These are phyloP conservation scores for Boletus fagicola DNA, from an alignment of 768 basidiomycete species.

Conservation along the genomic window DNA sequence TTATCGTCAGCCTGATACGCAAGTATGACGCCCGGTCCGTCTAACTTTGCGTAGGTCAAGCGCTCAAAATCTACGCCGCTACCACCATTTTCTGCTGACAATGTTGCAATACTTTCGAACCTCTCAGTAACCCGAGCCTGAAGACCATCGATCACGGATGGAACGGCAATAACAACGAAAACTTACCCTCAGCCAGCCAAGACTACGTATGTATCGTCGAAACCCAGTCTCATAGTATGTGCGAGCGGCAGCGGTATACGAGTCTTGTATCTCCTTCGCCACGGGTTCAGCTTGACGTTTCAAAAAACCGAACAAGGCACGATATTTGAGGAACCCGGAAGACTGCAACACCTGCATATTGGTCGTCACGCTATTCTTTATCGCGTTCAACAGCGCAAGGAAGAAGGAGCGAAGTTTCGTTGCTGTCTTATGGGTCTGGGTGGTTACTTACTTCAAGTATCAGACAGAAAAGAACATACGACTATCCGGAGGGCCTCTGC, in stretches of 20 bases:
- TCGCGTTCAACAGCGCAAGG: conserved; percentile 76
- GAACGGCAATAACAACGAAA: background rate
- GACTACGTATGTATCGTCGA: conserved; percentile 79
- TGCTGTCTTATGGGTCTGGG: conserved; percentile 59
- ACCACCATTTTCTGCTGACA: conserved; percentile 42
- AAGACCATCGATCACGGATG: background rate
- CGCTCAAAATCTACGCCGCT: conserved; percentile 50
- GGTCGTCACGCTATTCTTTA: conserved; percentile 78
- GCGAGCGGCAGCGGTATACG: conserved; percentile 79
- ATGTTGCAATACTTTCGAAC: conserved; percentile 57
- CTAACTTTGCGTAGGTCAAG: conserved; percentile 66
- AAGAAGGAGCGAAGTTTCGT: conserved; percentile 88
- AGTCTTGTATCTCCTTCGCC: conserved; percentile 83
- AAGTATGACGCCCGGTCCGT: conserved; percentile 77
- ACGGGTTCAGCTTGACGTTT: conserved; percentile 78
- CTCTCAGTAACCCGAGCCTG: conserved; percentile 72
- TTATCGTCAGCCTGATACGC: conserved; percentile 92
- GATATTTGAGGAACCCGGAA: conserved; percentile 80
- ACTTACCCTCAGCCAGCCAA: conserved; percentile 73
- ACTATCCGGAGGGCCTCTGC: conserved; percentile 86
- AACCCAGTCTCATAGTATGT: conserved; percentile 97
- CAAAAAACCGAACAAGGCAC: conserved; percentile 78
- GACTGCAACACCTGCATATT: conserved; percentile 94
- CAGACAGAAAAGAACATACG: conserved; percentile 44
- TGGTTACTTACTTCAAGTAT: conserved; percentile 1